phyloP scores from a whole-genome alignment of 1,139 yeast species.

The Sugiyamaella grinbergsii region DNA sequence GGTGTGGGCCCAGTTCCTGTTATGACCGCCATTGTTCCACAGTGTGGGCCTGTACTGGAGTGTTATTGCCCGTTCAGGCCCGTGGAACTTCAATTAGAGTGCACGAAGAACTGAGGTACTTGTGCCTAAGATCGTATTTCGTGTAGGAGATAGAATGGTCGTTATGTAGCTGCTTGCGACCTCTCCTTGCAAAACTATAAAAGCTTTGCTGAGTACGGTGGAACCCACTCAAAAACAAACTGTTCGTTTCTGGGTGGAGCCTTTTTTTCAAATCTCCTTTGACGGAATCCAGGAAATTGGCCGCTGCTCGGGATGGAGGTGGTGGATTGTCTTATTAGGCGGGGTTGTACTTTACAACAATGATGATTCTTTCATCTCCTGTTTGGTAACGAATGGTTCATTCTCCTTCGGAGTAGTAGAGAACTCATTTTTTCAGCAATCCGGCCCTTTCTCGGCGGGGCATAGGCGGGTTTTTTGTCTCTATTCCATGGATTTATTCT shows the following conservation, averaged over 20 bases:
- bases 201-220: constrained; percentile 16
- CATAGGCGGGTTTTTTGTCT: constrained; percentile 16
- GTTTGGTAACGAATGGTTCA: neutral
- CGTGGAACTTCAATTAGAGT: no score
- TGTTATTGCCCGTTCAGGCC: no score
- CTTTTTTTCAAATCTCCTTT: neutral
- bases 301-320: neutral
- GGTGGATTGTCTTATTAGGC: neutral
- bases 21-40: no score
- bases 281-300: neutral
- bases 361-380: constrained; percentile 22
- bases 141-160: constrained; percentile 4
- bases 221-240: constrained; percentile 16
- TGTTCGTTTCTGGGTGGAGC: neutral
- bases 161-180: constrained; percentile 17
- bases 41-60: no score
- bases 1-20: no score
- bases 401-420: neutral
- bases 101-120: no score
- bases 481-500: neutral
- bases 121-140: neutral
- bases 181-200: constrained; percentile 5
- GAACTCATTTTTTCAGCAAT: neutral
- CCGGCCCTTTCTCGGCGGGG: constrained; percentile 16
- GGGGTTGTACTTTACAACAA: constrained; percentile 7